Base-by-base conservation (phyloP, 2,329 filamentous ascomycete species). In the Chalaropsis ovoidea region DNA sequence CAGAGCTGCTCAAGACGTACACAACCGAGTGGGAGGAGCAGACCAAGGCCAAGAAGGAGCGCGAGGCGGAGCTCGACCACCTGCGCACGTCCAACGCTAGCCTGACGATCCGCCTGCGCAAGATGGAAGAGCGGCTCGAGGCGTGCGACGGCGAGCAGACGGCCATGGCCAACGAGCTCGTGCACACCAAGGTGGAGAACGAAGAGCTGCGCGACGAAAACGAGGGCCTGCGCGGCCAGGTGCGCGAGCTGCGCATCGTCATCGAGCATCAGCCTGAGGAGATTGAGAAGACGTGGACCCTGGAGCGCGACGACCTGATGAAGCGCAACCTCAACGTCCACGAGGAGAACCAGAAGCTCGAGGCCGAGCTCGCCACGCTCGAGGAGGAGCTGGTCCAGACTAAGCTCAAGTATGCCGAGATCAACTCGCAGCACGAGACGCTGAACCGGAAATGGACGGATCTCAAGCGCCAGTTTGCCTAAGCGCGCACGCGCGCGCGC, bases 331-430 rank as follows among this genome's bases (percentile, higher is more conserved):
- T 88, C 69, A 90, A 95, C 72, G 92, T 97, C 7, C 92, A 97
- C 72, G 91, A 95, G 71, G 90, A 96, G 77, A 99, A 97, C 72
- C 82, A 88, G 68, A 84, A 81, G 67, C 78, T 99, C 70, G 92
- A 96, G 76, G 93, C 95, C 73, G 89, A 94, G 72, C 83, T 96
- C 82, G 82, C 84, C 4, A 91, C 96, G 70, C 89, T 97, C 79
- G 94, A 97, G 79, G 89, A 92, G 75, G 86, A 91, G 74, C 79
- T 99, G 70, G 93, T 99, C 69, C 85, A 87, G 73, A 94, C 91
- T 1, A 99, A 99, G 82, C 88, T 99, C 89, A 84, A 85, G 72
- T 91, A 92, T 78, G 94, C 94, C 65, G 90, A 96, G 88, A 82
- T 90, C 70, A 88, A 88, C 71, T 78, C 83, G 35, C 77, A 82